A percentile compares a stretch with the other conserved stretches of the same genome.
Evolutionary conservation across 495 filamentous ascomycete genomes (phyloP).

Genomic region (Hapsidospora chrysogenum): DNA sequence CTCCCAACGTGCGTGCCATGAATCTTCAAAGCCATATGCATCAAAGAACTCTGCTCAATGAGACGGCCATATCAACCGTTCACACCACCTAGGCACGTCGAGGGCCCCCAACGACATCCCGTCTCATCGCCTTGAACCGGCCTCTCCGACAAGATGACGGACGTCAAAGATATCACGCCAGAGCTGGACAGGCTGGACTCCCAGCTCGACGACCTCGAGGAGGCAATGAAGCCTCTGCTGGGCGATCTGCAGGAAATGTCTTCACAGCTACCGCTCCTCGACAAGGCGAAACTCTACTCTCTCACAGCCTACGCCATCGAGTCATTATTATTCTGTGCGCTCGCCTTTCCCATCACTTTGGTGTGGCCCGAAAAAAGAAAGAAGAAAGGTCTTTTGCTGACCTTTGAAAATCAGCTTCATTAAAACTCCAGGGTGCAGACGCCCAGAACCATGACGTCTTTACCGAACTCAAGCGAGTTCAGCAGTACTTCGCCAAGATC

Average conservation of each 20-base stretch:
- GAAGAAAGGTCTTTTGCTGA: conserved; percentile 11
- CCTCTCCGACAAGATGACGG: conserved; percentile 12
- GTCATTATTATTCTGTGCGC: conserved; percentile 76
- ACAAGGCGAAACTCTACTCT: conserved; percentile 86
- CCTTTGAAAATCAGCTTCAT: conserved; percentile 37
- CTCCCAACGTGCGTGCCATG: no score
- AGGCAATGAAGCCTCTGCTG: conserved; percentile 49
- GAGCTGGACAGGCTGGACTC: conserved; percentile 57
- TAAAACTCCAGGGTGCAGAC: conserved; percentile 64
- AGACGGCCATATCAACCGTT: no score
- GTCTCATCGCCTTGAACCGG: no score
- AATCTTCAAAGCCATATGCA: no score
- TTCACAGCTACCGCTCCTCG: conserved; percentile 70
- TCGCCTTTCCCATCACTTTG: not conserved
- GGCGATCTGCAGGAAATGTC: conserved; percentile 46
- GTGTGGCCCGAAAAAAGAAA: no score
- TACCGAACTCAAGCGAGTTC: conserved; percentile 66
- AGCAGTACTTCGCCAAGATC: conserved; percentile 88
- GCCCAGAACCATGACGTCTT: conserved; percentile 74
- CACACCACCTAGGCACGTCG: no score
- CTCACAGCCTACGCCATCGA: conserved; percentile 74
- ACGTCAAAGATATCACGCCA: conserved; percentile 23
- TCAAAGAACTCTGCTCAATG: no score
- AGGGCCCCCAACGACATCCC: no score
- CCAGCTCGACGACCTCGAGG: conserved; percentile 60